Conservation (phyloP, 2,329 filamentous ascomycete genomes). For the Phyllosticta paracitricarpa region DNA sequence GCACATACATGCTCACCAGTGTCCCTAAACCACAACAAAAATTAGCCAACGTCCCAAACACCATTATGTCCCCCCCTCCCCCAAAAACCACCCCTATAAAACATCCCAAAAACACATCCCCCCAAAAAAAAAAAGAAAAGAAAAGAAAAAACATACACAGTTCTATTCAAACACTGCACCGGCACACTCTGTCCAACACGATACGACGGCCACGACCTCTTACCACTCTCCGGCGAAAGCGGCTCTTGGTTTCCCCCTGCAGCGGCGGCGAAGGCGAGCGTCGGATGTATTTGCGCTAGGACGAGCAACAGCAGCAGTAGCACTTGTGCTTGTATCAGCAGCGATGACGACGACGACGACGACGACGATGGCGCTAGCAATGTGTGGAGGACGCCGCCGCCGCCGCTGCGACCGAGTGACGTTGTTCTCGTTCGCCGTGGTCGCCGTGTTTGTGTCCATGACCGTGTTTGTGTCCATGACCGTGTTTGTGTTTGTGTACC, state of each 20-base stretch:
- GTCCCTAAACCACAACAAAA: constrained; percentile 47
- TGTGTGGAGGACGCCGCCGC: neutral
- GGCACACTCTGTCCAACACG: constrained; percentile 40
- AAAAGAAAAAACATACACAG: constrained; percentile 32
- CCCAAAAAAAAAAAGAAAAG: neutral
- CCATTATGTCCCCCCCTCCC: neutral
- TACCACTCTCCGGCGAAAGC: no score
- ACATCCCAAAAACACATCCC: no score
- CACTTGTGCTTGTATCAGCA: neutral
- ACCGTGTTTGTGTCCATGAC: no score
- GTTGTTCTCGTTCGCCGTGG: no score
- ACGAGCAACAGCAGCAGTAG: constrained; percentile 16
- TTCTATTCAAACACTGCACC: constrained; percentile 42
- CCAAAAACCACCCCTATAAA: neutral
- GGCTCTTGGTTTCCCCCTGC: no score
- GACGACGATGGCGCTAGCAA: constrained; percentile 3
- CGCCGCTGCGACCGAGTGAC: no score
- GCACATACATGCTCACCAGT: constrained; percentile 64
- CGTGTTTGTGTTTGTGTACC: no score
- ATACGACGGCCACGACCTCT: constrained; percentile 21
- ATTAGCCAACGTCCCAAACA: neutral
- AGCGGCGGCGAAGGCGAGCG: no score
- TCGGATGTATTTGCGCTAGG: no score
- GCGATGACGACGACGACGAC: neutral
- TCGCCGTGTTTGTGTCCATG: no score